phyloP scores from a whole-genome alignment of 148 eudicot species.

The Rhododendron ovatum region DNA sequence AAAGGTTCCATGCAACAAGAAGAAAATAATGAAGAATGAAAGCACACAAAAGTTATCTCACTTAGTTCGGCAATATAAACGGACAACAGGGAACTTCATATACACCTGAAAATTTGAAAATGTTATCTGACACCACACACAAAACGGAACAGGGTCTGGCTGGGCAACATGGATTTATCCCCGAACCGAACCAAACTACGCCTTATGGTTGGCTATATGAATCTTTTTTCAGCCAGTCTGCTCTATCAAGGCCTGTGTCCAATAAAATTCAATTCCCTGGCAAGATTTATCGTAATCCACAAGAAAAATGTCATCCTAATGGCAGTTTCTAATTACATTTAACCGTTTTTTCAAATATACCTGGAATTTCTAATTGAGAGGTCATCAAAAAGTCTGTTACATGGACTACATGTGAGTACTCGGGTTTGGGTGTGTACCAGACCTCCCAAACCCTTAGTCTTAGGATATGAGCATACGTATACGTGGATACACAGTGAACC shows the following conservation, averaged over 20 bases:
- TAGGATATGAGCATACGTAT: neutral
- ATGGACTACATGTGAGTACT: neutral
- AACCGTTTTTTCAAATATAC: neutral
- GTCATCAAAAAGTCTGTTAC: neutral
- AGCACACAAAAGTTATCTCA: neutral
- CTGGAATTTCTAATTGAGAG: neutral
- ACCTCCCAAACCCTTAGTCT: neutral
- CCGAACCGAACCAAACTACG: neutral
- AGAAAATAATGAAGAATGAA: neutral
- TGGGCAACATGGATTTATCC: neutral
- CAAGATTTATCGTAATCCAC: neutral
- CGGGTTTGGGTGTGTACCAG: neutral
- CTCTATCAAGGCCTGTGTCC: neutral
- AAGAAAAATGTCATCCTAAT: neutral
- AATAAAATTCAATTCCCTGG: neutral
- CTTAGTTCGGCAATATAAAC: neutral
- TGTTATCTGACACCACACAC: neutral
- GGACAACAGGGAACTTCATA: neutral
- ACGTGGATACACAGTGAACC: neutral
- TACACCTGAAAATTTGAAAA: neutral
- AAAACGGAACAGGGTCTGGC: neutral
- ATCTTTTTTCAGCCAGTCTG: neutral
- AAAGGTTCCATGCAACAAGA: neutral
- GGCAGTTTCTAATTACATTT: neutral
- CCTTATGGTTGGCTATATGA: neutral